Evolutionary conservation across 2,329 filamentous ascomycete species (phyloP).

Genomic region (Fusarium neocosmosporiellum): DNA sequence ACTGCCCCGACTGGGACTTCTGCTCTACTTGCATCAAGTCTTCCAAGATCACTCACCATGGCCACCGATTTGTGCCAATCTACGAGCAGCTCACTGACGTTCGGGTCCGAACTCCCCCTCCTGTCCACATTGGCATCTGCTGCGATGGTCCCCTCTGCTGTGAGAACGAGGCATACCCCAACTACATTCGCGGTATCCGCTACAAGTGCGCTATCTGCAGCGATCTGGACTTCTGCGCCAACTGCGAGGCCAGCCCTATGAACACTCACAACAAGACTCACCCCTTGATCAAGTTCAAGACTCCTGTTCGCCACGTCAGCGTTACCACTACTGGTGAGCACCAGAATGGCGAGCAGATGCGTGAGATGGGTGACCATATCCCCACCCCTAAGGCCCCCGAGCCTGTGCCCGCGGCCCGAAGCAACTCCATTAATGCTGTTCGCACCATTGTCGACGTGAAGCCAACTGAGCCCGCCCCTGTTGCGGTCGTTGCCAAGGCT

Average conservation of each 20-base stretch:
- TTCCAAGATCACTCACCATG: constrained; percentile 77
- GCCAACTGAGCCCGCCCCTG: constrained; percentile 62
- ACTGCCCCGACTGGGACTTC: constrained; percentile 98
- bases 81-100: constrained; percentile 73
- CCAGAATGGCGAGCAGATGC: constrained; percentile 71
- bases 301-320: constrained; percentile 86
- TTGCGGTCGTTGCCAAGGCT: constrained; percentile 13
- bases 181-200: constrained; percentile 85
- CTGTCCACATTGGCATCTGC: constrained; percentile 85
- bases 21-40: constrained; percentile 80
- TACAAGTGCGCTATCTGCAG: constrained; percentile 98
- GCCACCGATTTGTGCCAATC: constrained; percentile 89
- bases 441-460: constrained; percentile 80
- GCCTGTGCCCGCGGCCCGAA: constrained; percentile 54
- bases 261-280: constrained; percentile 96
- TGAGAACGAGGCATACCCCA: constrained; percentile 62
- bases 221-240: constrained; percentile 94
- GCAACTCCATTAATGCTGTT: constrained; percentile 63
- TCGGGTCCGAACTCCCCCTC: constrained; percentile 38
- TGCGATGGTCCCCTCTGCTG: constrained; percentile 94
- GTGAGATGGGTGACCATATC: constrained; percentile 75
- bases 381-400: constrained; percentile 63
- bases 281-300: constrained; percentile 96
- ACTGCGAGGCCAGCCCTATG: constrained; percentile 87
- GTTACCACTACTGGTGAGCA: constrained; percentile 88